These are phyloP conservation scores for Epichloe sp. DNA, from an alignment of 2,329 filamentous ascomycete species.

Conservation along the genomic window DNA sequence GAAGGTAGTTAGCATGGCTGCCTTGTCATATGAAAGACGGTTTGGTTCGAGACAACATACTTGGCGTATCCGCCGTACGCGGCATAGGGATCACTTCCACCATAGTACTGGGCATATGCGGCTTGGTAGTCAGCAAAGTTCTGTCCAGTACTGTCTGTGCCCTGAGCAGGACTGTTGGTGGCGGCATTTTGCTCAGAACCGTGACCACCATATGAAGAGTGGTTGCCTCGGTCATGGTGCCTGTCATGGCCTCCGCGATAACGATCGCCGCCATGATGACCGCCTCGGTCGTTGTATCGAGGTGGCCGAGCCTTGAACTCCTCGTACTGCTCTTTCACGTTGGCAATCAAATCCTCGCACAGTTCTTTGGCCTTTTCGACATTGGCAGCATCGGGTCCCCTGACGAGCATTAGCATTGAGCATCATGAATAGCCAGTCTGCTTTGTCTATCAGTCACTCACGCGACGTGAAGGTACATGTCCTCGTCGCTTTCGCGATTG, in stretches of 20 bases:
- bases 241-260: constrained; percentile 18
- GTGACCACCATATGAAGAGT: constrained; percentile 17
- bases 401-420: constrained; percentile 22
- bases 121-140: constrained; percentile 51
- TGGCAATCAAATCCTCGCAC: constrained; percentile 74
- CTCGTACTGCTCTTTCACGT: constrained; percentile 83
- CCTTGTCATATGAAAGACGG: background rate
- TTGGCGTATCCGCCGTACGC: constrained; percentile 81
- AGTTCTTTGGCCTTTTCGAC: constrained; percentile 79
- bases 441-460: constrained; percentile 32
- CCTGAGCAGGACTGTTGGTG: constrained; percentile 24
- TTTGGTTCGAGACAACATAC: constrained; percentile 25
- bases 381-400: constrained; percentile 75
- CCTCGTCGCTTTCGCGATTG: constrained; percentile 83
- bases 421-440: background rate
- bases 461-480: constrained; percentile 95
- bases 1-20: constrained; percentile 11
- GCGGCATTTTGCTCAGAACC: constrained; percentile 15
- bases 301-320: constrained; percentile 76
- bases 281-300: constrained; percentile 40
- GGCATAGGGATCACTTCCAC: constrained; percentile 68
- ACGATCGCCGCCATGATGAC: constrained; percentile 17
- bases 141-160: constrained; percentile 15
- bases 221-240: constrained; percentile 16
- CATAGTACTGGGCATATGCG: constrained; percentile 76